A percentile compares a stretch with the other conserved stretches of the same genome.
These are phyloP conservation scores for Kappamyces sp. DNA, from an alignment of 192 early-diverging fungal genomes.

Conservation along the genomic window DNA sequence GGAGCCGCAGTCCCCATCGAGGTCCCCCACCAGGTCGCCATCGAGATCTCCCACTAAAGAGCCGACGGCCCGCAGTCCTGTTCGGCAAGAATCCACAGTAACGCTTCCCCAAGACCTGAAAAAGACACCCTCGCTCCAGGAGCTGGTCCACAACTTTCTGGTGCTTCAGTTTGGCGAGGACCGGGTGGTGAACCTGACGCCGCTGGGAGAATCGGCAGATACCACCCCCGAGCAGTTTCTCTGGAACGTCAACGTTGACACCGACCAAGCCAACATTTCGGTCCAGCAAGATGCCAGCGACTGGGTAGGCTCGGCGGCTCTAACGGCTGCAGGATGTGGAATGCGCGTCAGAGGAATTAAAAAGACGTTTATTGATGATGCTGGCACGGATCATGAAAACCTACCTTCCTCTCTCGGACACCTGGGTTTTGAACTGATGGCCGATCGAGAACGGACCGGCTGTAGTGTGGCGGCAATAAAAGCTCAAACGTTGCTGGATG, in stretches of 20 bases:
- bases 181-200: not conserved
- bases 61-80: not conserved
- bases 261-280: constrained; percentile 5
- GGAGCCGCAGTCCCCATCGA: not conserved
- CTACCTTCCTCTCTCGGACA: constrained; percentile 8
- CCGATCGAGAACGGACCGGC: no score
- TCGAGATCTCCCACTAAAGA: not conserved
- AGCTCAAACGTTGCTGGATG: no score
- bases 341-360: constrained; percentile 10
- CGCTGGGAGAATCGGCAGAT: not conserved
- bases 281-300: not conserved
- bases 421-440: constrained; percentile 6
- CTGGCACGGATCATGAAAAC: constrained; percentile 9
- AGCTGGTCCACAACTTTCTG: constrained; percentile 7
- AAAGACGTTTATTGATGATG: constrained; percentile 10
- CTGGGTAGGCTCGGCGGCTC: not conserved
- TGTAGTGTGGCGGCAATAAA: no score
- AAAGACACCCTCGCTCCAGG: not conserved
- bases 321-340: constrained; percentile 8
- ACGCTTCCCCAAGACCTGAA: no score
- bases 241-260: constrained; percentile 12
- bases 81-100: no score
- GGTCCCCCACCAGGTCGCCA: not conserved
- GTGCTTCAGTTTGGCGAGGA: constrained; percentile 8
- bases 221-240: not conserved